Conservation (phyloP, 148 eudicot species). For the Rhododendron williamsianum region DNA sequence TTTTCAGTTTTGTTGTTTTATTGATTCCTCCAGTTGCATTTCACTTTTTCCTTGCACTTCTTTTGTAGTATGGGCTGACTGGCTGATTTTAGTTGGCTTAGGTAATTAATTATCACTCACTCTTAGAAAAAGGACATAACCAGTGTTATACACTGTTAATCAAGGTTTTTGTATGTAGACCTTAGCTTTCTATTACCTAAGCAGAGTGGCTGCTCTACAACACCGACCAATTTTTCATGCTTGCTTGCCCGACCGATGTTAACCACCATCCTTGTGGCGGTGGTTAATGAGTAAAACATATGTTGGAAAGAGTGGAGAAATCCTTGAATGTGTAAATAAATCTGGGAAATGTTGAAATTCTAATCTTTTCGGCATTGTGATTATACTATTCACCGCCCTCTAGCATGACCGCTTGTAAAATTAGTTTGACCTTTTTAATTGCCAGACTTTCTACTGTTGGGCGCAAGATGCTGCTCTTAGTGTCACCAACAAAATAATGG, state of each 20-base stretch:
- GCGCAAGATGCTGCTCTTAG: constrained; percentile 76
- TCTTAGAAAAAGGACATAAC: neutral
- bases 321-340: neutral
- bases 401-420: neutral
- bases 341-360: neutral
- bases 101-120: neutral
- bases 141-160: neutral
- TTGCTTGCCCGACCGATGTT: neutral
- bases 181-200: neutral
- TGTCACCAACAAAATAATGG: constrained; percentile 59
- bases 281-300: neutral
- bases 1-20: neutral
- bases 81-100: neutral
- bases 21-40: constrained; percentile 9
- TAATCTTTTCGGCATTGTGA: neutral
- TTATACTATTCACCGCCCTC: neutral
- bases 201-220: neutral
- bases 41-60: neutral
- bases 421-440: neutral
- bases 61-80: neutral
- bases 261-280: neutral
- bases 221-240: neutral
- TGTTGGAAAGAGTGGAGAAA: neutral
- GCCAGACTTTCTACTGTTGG: constrained; percentile 80
- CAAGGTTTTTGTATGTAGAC: neutral